These are phyloP conservation scores for Moesziomyces antarcticus DNA, from an alignment of 1,284 basidiomycete genomes.

Conservation along the genomic window DNA sequence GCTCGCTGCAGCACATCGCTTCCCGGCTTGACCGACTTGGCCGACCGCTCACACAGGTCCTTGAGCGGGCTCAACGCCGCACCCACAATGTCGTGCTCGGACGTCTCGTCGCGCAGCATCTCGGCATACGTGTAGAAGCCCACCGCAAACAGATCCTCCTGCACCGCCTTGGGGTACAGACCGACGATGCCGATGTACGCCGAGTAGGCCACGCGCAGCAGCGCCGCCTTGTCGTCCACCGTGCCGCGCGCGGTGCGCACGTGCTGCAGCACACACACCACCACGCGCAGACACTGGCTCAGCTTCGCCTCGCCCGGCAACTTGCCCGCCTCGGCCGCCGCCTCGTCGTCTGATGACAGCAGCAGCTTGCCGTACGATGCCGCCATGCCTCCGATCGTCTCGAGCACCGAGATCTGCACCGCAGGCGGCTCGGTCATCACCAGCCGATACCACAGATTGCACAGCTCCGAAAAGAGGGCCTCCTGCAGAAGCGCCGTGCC, in stretches of 20 bases:
- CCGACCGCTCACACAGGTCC: conserved; percentile 53
- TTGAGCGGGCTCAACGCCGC: conserved; percentile 58
- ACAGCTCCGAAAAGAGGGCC: conserved; percentile 88
- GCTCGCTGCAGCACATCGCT: conserved; percentile 70
- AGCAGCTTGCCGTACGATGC: conserved; percentile 71
- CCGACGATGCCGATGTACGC: conserved; percentile 77
- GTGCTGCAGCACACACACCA: conserved; percentile 81
- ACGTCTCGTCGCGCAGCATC: conserved; percentile 68
- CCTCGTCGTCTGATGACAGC: conserved; percentile 48
- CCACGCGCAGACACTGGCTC: conserved; percentile 82
- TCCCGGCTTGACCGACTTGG: conserved; percentile 55
- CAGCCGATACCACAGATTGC: conserved; percentile 86
- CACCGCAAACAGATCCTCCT: conserved; percentile 82
- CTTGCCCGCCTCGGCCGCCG: conserved; percentile 50
- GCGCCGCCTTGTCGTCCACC: conserved; percentile 69
- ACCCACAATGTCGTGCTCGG: conserved; percentile 51
- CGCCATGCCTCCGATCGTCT: conserved; percentile 77
- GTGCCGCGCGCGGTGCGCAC: conserved; percentile 71
- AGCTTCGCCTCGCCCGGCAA: conserved; percentile 70
- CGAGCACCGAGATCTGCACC: conserved; percentile 80
- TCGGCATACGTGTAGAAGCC: conserved; percentile 84
- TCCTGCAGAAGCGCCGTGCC: conserved; percentile 81
- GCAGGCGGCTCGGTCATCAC: conserved; percentile 83
- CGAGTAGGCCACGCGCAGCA: conserved; percentile 77
- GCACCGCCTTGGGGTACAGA: conserved; percentile 73